A percentile compares a stretch with the other conserved stretches of the same genome.
phyloP scores from a whole-genome alignment of 805 yeast genomes.

The Brettanomyces bruxellensis region DNA sequence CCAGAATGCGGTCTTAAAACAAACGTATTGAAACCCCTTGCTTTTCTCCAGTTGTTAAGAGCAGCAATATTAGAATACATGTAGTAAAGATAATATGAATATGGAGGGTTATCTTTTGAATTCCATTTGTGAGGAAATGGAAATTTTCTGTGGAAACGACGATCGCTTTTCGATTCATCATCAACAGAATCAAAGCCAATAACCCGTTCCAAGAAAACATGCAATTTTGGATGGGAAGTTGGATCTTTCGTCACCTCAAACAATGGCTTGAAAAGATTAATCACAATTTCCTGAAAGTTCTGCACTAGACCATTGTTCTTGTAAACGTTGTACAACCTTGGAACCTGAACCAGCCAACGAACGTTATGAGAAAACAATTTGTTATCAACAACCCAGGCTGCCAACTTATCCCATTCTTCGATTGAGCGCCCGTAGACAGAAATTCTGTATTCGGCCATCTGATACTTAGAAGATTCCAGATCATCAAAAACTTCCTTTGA shows the following conservation, averaged over 20 bases:
- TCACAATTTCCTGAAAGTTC: conserved; percentile 67
- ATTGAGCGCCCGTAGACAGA: conserved; percentile 85
- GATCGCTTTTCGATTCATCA: conserved; percentile 90
- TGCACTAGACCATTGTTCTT: conserved; percentile 62
- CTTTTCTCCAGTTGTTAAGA: conserved; percentile 73
- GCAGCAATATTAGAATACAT: conserved; percentile 80
- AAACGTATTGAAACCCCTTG: conserved; percentile 74
- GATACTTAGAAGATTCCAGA: conserved; percentile 90
- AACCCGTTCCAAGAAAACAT: conserved; percentile 82
- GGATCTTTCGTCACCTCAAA: conserved; percentile 89
- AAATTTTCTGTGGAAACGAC: conserved; percentile 69
- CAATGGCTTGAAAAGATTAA: conserved; percentile 76
- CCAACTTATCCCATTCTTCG: conserved; percentile 93
- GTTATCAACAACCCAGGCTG: conserved; percentile 92
- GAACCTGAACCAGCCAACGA: conserved; percentile 94
- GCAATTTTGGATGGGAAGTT: conserved; percentile 78
- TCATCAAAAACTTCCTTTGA: conserved; percentile 92
- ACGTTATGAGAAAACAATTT: conserved; percentile 88
- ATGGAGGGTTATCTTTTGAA: conserved; percentile 81
- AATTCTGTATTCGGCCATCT: conserved; percentile 94
- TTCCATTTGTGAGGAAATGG: conserved; percentile 88
- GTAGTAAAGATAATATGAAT: conserved; percentile 88
- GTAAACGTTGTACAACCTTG: conserved; percentile 86
- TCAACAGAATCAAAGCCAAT: conserved; percentile 98
- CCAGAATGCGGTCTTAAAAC: conserved; percentile 98